phyloP scores from a whole-genome alignment of 140 eudicot species.

The Bidens hawaiensis region DNA sequence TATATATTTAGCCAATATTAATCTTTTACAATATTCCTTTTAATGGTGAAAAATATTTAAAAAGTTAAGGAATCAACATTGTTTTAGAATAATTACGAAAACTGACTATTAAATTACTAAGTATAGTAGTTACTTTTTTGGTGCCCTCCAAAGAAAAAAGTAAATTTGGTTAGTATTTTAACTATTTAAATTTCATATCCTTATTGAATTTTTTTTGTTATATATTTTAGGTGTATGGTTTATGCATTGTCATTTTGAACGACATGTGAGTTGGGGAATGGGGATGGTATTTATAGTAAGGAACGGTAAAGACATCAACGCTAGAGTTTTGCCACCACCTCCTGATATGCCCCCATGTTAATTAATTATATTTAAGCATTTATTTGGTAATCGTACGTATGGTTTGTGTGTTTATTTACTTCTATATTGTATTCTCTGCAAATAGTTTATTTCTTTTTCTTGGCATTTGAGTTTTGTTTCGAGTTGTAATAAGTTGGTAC shows the following conservation, averaged over 20 bases:
- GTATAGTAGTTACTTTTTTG: no score
- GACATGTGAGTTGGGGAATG: slow-evolving; percentile 59
- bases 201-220: not conserved
- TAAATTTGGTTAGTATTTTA: no score
- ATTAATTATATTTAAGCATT: not conserved
- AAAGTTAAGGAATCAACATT: no score
- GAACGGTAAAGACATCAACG: slow-evolving; percentile 25
- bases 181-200: no score
- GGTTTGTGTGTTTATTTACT: not conserved
- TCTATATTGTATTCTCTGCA: not conserved
- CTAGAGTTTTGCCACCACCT: slow-evolving; percentile 38
- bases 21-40: no score
- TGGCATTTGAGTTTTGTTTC: slow-evolving; percentile 2
- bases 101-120: no score
- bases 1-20: no score
- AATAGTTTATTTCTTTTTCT: not conserved
- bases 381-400: not conserved
- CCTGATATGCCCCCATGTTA: slow-evolving; percentile 40
- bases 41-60: no score
- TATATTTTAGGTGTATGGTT: slow-evolving; percentile 48
- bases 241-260: slow-evolving; percentile 58
- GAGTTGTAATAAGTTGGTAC: slow-evolving; percentile 12
- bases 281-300: slow-evolving; percentile 43
- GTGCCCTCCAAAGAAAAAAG: no score
- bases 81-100: no score